Percentiles rank a stretch among this genome's conserved stretches.
Conservation (phyloP, 257 asterid species). For the Verbascum thapsus region DNA sequence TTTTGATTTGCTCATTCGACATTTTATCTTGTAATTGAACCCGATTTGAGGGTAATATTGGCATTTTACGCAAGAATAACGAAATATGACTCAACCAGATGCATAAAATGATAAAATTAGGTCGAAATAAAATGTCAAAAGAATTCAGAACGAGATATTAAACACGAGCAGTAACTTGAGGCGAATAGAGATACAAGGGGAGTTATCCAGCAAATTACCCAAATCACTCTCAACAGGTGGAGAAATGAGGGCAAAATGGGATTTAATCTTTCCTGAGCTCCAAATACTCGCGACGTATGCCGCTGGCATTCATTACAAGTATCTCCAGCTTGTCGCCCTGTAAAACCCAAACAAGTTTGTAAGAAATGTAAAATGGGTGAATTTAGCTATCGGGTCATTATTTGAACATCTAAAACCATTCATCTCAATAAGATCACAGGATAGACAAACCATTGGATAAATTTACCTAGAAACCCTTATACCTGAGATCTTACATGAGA, state of each 20-base stretch:
- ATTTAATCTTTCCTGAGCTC: slow-evolving; percentile 51
- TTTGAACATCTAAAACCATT: neutral
- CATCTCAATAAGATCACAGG: neutral
- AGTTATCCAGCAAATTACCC: neutral
- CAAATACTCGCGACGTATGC: slow-evolving; percentile 46
- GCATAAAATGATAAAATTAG: too few species aligned
- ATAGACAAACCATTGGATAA: too few species aligned
- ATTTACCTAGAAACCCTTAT: too few species aligned
- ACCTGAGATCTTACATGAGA: too few species aligned
- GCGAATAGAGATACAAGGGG: slow-evolving; percentile 8
- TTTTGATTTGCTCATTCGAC: slow-evolving; percentile 34
- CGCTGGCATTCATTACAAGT: slow-evolving; percentile 44
- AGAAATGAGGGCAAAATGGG: neutral
- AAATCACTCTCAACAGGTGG: neutral
- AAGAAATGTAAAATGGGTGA: neutral
- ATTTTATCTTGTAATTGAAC: neutral
- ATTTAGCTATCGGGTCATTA: neutral
- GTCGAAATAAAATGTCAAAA: too few species aligned
- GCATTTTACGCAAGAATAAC: too few species aligned
- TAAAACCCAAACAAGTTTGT: slow-evolving; percentile 3
- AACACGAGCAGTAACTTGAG: slow-evolving; percentile 2
- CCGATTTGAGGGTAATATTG: too few species aligned
- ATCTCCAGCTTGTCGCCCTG: slow-evolving; percentile 63
- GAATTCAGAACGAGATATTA: neutral
- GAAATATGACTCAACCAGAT: too few species aligned